Evolutionary conservation across 139 green algal species (phyloP).

Genomic region (Ettlia oleoabundans): DNA sequence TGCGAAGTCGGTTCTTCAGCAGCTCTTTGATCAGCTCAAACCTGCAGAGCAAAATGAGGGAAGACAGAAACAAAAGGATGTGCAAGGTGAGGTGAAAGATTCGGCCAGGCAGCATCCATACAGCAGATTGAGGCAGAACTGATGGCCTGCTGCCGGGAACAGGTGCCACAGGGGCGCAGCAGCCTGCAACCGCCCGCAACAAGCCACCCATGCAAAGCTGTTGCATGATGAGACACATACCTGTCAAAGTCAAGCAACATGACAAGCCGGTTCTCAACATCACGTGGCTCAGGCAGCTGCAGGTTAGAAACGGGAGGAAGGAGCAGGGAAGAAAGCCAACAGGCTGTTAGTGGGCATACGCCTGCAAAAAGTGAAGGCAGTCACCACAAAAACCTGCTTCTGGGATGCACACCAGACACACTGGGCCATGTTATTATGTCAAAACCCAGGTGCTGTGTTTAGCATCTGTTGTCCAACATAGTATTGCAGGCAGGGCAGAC

Average conservation of each 20-base stretch:
- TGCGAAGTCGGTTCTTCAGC: constrained; percentile 83
- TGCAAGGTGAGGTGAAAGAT: background rate
- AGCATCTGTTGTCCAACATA: too few species aligned
- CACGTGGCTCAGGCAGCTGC: constrained; percentile 41
- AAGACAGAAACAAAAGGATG: background rate
- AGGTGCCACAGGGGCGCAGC: background rate
- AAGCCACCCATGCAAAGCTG: too few species aligned
- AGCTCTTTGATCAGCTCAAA: constrained; percentile 98
- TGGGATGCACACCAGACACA: too few species aligned
- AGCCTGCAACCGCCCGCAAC: background rate
- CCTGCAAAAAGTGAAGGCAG: too few species aligned
- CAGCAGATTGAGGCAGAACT: too few species aligned
- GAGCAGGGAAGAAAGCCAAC: too few species aligned
- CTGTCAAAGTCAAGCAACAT: constrained; percentile 92
- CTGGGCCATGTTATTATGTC: too few species aligned
- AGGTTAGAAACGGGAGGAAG: background rate
- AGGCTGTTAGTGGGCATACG: too few species aligned
- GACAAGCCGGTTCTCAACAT: constrained; percentile 93
- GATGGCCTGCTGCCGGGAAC: too few species aligned
- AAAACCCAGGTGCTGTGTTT: too few species aligned
- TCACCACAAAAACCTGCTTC: too few species aligned
- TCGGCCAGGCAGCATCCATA: background rate
- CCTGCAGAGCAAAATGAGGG: background rate
- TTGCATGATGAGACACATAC: background rate
- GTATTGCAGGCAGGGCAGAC: background rate